phyloP scores from a whole-genome alignment of 495 filamentous ascomycete genomes.

The Hypomontagnella submonticulosa region DNA sequence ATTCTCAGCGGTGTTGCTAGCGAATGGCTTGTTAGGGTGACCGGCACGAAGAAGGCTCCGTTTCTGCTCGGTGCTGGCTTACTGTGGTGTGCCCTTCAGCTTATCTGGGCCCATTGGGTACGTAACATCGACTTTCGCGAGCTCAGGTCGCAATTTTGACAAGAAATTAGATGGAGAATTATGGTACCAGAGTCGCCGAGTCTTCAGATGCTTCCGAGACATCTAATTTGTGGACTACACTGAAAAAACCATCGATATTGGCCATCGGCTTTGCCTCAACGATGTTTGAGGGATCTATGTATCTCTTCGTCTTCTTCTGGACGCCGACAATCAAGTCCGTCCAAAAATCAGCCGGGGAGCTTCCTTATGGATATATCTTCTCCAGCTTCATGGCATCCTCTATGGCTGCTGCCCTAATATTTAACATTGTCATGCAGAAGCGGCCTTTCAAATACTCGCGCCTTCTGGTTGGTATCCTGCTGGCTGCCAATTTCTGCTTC shows the following conservation, averaged over 20 bases:
- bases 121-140: constrained; percentile 19
- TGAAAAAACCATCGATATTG: constrained; percentile 54
- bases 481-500: constrained; percentile 52
- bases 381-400: constrained; percentile 67
- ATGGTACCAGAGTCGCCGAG: constrained; percentile 47
- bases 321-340: constrained; percentile 59
- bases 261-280: constrained; percentile 61
- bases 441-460: constrained; percentile 42
- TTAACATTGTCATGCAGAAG: constrained; percentile 52
- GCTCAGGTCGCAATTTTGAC: constrained; percentile 10
- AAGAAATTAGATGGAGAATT: constrained; percentile 57
- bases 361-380: constrained; percentile 68
- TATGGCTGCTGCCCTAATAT: constrained; percentile 61
- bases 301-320: constrained; percentile 70
- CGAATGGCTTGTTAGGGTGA: constrained; percentile 50
- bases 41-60: constrained; percentile 62
- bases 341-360: constrained; percentile 45
- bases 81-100: constrained; percentile 52
- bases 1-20: constrained; percentile 58
- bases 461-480: constrained; percentile 52
- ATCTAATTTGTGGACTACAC: constrained; percentile 27
- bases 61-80: constrained; percentile 57
- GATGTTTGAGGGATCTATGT: constrained; percentile 69
- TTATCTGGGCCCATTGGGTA: constrained; percentile 62
- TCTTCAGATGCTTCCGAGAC: constrained; percentile 28